Conservation (phyloP, 2,329 filamentous ascomycete species). For the Penicillium sp. region DNA sequence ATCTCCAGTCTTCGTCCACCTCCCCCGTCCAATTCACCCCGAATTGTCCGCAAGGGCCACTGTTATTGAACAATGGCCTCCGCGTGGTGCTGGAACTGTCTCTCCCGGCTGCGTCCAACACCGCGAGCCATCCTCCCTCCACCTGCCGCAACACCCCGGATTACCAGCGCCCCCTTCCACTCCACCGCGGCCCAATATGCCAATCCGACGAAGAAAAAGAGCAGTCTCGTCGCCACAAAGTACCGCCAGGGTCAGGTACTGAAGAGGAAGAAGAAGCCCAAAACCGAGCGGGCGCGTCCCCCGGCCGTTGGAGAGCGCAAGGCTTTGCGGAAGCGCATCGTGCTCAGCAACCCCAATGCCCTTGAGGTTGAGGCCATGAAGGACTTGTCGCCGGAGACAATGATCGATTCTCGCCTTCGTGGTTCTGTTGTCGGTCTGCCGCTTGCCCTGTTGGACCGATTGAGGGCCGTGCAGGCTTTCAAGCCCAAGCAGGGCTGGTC, state of each 20-base stretch:
- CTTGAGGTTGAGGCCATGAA: slow-evolving; percentile 66
- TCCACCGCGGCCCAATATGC: slow-evolving; percentile 40
- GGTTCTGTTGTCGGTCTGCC: slow-evolving; percentile 68
- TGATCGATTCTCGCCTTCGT: slow-evolving; percentile 52
- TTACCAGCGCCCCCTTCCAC: slow-evolving; percentile 44
- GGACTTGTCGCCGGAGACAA: slow-evolving; percentile 54
- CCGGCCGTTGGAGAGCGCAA: slow-evolving; percentile 76
- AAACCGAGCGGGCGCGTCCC: slow-evolving; percentile 48
- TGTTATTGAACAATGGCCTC: slow-evolving; percentile 50
- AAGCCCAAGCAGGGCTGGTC: slow-evolving; percentile 85
- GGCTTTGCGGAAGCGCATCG: slow-evolving; percentile 78
- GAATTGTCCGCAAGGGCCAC: slow-evolving; percentile 31
- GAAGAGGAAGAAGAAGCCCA: slow-evolving; percentile 43
- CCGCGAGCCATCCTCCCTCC: slow-evolving; percentile 35
- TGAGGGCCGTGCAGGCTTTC: slow-evolving; percentile 84
- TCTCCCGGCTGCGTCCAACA: slow-evolving; percentile 47
- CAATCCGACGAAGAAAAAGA: slow-evolving; percentile 50
- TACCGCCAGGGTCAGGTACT: slow-evolving; percentile 41
- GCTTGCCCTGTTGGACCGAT: slow-evolving; percentile 66
- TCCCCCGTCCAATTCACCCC: slow-evolving; percentile 17
- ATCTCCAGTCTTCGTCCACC: slow-evolving; percentile 9
- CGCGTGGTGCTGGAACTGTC: slow-evolving; percentile 56
- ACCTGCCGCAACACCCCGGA: slow-evolving; percentile 44
- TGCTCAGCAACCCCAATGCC: slow-evolving; percentile 91
- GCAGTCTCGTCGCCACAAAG: slow-evolving; percentile 26